Conservation (phyloP, 495 filamentous ascomycete genomes). For the Daldinia caldariorum region DNA sequence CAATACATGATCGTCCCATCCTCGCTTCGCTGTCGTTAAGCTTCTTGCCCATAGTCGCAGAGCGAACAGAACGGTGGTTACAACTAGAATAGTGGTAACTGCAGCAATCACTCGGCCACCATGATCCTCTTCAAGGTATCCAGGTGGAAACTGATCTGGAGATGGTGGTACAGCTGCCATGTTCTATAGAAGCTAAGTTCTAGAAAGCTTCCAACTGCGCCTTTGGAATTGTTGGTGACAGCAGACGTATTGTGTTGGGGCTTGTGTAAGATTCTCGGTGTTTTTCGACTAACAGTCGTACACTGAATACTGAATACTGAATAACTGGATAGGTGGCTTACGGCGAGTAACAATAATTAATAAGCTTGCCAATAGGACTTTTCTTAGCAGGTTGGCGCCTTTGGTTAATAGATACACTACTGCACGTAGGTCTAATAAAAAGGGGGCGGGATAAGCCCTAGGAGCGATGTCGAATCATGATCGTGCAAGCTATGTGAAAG, state of each 20-base stretch:
- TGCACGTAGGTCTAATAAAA: not conserved
- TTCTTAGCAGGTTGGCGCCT: not conserved
- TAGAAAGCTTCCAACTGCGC: not conserved
- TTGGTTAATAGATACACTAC: constrained; percentile 1
- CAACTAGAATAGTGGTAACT: constrained; percentile 33
- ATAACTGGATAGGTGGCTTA: not conserved
- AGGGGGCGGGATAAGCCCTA: not conserved
- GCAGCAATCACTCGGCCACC: constrained; percentile 28
- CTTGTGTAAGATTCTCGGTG: not conserved
- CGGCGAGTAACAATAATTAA: not conserved
- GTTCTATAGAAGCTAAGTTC: not conserved
- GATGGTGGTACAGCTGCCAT: constrained; percentile 19
- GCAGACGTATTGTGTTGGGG: not conserved
- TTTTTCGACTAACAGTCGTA: not conserved
- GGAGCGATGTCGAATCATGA: not conserved
- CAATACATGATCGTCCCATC: constrained; percentile 39
- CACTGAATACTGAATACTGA: not conserved
- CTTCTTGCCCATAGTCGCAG: constrained; percentile 34
- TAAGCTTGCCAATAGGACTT: not conserved
- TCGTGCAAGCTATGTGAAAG: not conserved
- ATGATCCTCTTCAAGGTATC: constrained; percentile 29
- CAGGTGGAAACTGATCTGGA: constrained; percentile 26
- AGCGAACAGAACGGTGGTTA: constrained; percentile 30
- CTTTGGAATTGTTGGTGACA: not conserved
- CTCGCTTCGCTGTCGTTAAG: constrained; percentile 29